Base-by-base conservation (phyloP, 441 rosid species). In the Populus hybrid region DNA sequence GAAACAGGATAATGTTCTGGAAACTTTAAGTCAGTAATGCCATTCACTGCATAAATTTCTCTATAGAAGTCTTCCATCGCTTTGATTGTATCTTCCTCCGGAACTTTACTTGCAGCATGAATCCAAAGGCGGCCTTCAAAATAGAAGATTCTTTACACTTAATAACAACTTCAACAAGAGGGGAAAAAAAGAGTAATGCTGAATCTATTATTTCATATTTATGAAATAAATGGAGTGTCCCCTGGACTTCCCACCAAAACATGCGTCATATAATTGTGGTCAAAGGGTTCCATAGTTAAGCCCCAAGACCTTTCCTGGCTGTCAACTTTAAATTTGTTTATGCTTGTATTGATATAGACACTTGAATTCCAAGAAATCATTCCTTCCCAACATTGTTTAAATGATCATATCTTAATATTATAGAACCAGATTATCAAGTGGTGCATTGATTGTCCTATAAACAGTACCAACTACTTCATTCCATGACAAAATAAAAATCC, bases 91-190 rank as follows among this genome's bases (percentile, higher is more conserved):
- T 83, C 88, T 85, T 89, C 93, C 66, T 95, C 97, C 0, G 97
- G 97, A 74, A 93, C 84, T 84, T 95, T 93, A 79, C 93, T 75
- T 30, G 98, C 99, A 50, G 97, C 95, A 69, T 95, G 98, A 78
- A 93, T 91, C 98, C 99, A 95, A 38, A 92, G 89, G 64, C 97
- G 92, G 6, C 98, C 98, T 95, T 77, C 69, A 63, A 80, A 65
- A 78, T 32, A 63, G 50, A 50, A 69, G 16, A 82, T 38, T 59
- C 16, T 5, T 16, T n/a, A 69, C 2, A 50, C 75, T 78, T 36
- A 68, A 21, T 30, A 72, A 63, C 67, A 76, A 67, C 57, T 35
- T 59, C 24, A 30, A 75, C 35, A 21, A 63, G 21, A 63, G 1
- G 32, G 70, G 3, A 6, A 18, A 67, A 12, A 46, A 12, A 66